Evolutionary conservation across 2,329 filamentous ascomycete genomes (phyloP).

Genomic region (Penicillium sp.): DNA sequence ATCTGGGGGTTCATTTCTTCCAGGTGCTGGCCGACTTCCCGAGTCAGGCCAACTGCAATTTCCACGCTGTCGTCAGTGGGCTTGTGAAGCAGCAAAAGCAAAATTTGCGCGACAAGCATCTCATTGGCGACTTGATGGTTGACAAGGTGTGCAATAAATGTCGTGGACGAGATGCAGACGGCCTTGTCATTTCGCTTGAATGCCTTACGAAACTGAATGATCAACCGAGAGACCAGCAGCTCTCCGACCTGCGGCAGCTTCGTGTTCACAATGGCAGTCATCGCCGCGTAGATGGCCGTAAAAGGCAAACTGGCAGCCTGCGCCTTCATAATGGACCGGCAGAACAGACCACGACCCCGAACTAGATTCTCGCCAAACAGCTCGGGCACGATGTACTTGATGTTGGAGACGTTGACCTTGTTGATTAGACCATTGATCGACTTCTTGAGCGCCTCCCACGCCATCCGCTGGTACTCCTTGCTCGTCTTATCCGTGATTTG

Average conservation of each 20-base stretch:
- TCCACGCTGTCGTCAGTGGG: slow-evolving; percentile 97
- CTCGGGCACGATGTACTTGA: slow-evolving; percentile 96
- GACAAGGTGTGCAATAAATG: slow-evolving; percentile 91
- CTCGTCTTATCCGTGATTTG: slow-evolving; percentile 95
- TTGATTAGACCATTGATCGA: slow-evolving; percentile 98
- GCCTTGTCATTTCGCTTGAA: slow-evolving; percentile 97
- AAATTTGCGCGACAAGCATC: slow-evolving; percentile 87
- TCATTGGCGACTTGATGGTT: slow-evolving; percentile 97
- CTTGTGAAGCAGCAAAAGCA: slow-evolving; percentile 88
- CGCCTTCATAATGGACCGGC: slow-evolving; percentile 96
- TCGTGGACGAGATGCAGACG: slow-evolving; percentile 88
- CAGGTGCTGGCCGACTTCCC: slow-evolving; percentile 89
- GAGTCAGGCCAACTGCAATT: slow-evolving; percentile 90
- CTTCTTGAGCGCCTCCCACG: slow-evolving; percentile 98
- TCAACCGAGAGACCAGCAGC: slow-evolving; percentile 77
- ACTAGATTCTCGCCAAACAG: slow-evolving; percentile 93
- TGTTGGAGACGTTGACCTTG: slow-evolving; percentile 97
- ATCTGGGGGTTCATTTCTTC: slow-evolving; percentile 94
- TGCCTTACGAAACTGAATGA: slow-evolving; percentile 92
- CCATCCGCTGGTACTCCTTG: slow-evolving; percentile 98
- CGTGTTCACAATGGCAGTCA: slow-evolving; percentile 95
- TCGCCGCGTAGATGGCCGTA: slow-evolving; percentile 92
- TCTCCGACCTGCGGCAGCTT: slow-evolving; percentile 95
- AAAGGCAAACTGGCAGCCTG: slow-evolving; percentile 95
- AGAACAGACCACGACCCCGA: slow-evolving; percentile 88